Conservation (phyloP, 2,329 filamentous ascomycete species). For the Aspergillus latus region DNA sequence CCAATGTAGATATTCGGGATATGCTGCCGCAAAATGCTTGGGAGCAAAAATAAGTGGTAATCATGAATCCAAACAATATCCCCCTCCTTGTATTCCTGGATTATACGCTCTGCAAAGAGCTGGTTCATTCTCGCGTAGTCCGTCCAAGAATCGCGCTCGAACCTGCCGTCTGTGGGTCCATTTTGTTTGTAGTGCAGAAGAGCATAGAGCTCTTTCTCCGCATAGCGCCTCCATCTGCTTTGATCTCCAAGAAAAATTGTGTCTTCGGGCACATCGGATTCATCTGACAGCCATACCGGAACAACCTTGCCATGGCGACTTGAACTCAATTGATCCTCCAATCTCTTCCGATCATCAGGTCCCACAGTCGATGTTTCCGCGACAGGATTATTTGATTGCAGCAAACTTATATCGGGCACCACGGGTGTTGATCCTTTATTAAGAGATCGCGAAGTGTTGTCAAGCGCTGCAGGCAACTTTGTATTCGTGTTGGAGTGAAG, state of each 20-base stretch:
- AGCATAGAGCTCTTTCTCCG: conserved; percentile 87
- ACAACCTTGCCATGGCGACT: conserved; percentile 75
- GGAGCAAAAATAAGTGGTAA: conserved; percentile 87
- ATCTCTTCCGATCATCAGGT: conserved; percentile 65
- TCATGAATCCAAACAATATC: conserved; percentile 93
- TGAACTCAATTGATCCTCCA: conserved; percentile 72
- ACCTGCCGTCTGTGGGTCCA: conserved; percentile 80
- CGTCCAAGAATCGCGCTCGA: conserved; percentile 79
- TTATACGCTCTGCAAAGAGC: conserved; percentile 84
- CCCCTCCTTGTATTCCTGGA: conserved; percentile 85
- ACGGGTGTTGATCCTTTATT: conserved; percentile 79
- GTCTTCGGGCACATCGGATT: conserved; percentile 68
- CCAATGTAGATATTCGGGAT: conserved; percentile 88
- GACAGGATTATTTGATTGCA: conserved; percentile 58
- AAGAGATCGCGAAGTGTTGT: conserved; percentile 46
- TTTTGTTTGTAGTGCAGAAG: conserved; percentile 96
- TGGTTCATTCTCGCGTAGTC: conserved; percentile 94
- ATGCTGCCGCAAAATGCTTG: conserved; percentile 81
- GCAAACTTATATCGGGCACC: conserved; percentile 64
- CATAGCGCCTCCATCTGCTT: conserved; percentile 81
- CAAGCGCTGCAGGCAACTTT: conserved; percentile 33
- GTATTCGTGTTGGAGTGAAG: conserved; percentile 28
- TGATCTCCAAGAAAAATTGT: conserved; percentile 75
- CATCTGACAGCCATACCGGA: conserved; percentile 86
- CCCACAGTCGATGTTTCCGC: conserved; percentile 70